Evolutionary conservation across 768 basidiomycete genomes (phyloP), one percentile per base, ranked within the genome.

Genomic region (Brasilioporus rufonigricans): DNA sequence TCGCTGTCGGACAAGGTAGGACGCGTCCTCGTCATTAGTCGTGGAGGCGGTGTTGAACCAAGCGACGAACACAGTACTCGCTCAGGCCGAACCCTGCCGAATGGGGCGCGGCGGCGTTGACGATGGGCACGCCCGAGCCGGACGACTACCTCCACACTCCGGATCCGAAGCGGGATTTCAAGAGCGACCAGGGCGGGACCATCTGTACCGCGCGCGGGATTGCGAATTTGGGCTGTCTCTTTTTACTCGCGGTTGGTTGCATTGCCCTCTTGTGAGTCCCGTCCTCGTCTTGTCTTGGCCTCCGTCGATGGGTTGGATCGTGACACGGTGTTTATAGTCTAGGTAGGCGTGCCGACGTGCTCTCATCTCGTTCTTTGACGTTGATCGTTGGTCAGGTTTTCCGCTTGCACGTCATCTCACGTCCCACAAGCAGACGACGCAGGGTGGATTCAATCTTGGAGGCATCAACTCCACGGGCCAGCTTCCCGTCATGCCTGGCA

Each of bases 401-500:
- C 84, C 85, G 6, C 62, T 85, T 23, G 63, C 79, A 26, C 76
- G 69, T 19, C 78, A 82, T 57, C 71, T 83, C 48, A 56, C 74
- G 19, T 67, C 65, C n/a, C 73, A 68, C 50, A 71, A 61, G 38
- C 77, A 53, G 44, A 59, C 77, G 41, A 74, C 74, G 0, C 79
- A 69, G 23, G 74, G 83, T 2, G 87, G 79, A 10, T 91, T 85
- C 72, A 88, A 89, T 61, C 70, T 91, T 6, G 89, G 90, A 3
- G 89, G 89, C 2, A 83, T 80, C 62, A 92, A 92, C 57, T 77
- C 82, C 3, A 80, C 83, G 0, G 89, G 91, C 0, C 89, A 93
- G 69, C 77, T 75, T 52, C 77, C 70, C n/a, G 27, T 59, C 32
- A 73, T 80, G 13, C 55, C 65, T 3, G 77, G 78, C 5, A 71